Conservation (phyloP, 306 rosid species). For the Herpetospermum pedunculosum region DNA sequence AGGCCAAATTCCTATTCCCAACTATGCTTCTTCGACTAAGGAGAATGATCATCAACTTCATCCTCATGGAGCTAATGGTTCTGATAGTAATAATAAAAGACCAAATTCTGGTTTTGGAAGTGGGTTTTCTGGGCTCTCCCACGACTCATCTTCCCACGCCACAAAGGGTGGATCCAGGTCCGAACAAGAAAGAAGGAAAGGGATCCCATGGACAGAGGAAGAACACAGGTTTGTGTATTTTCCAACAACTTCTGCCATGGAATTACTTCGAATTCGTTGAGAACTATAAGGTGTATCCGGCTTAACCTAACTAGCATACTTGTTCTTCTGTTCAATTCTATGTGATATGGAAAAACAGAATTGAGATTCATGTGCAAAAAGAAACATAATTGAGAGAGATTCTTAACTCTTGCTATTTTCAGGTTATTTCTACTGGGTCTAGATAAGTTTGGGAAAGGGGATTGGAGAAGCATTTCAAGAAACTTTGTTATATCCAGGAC, state of each 20-base stretch:
- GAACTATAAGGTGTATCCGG: no score
- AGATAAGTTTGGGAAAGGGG: conserved; percentile 97
- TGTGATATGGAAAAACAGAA: background rate
- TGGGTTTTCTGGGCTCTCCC: conserved; percentile 57
- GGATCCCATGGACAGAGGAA: conserved; percentile 98
- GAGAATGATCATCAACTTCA: conserved; percentile 32
- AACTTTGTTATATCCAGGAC: conserved; percentile 92
- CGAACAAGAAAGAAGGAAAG: conserved; percentile 89
- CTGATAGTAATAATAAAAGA: conserved; percentile 42
- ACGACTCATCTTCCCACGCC: conserved; percentile 44
- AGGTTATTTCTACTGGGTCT: conserved; percentile 93
- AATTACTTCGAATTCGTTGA: no score
- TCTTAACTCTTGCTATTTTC: conserved; percentile 9
- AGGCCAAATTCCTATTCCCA: conserved; percentile 56
- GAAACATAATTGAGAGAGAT: background rate
- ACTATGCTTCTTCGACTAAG: conserved; percentile 39
- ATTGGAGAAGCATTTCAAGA: conserved; percentile 99
- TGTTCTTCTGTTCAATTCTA: background rate
- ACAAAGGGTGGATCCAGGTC: conserved; percentile 81
- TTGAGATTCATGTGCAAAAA: background rate
- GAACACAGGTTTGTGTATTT: conserved; percentile 69
- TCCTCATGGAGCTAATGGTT: conserved; percentile 35
- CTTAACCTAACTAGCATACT: no score
- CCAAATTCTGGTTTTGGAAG: conserved; percentile 44
- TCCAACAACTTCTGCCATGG: background rate